A percentile compares a stretch with the other conserved stretches of the same genome.
Evolutionary conservation across 768 basidiomycete genomes (phyloP).

Genomic region (Inosperma sp.): DNA sequence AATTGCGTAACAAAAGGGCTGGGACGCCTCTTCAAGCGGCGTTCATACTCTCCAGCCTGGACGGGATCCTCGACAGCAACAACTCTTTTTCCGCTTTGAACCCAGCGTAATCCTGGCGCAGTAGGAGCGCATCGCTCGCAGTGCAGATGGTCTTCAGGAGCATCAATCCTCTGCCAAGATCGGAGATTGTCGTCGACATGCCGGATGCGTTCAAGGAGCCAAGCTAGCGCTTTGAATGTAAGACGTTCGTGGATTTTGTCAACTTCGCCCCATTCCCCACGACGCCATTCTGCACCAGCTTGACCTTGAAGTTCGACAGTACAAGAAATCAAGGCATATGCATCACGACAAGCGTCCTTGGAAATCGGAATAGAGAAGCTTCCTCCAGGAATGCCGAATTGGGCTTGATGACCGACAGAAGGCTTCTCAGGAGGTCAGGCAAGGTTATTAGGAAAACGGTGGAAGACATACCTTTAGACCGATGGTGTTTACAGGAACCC

Average conservation of each 20-base stretch:
- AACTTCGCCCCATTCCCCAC: conserved; percentile 68
- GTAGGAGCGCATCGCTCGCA: conserved; percentile 83
- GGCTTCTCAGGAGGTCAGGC: conserved; percentile 40
- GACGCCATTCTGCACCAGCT: conserved; percentile 77
- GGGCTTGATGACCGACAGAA: conserved; percentile 48
- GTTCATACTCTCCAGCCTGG: conserved; percentile 87
- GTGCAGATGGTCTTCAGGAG: conserved; percentile 41
- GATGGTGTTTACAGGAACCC: conserved; percentile 50
- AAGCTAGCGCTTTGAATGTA: conserved; percentile 76
- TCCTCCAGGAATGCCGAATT: conserved; percentile 59
- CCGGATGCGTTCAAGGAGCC: conserved; percentile 82
- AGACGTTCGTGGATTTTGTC: conserved; percentile 83
- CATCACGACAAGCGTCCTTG: conserved; percentile 63
- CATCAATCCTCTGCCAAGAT: conserved; percentile 59
- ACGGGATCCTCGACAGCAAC: conserved; percentile 76
- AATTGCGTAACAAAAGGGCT: conserved; percentile 84
- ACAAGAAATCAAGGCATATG: conserved; percentile 76
- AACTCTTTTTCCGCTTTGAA: conserved; percentile 53
- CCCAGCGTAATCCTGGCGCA: conserved; percentile 74
- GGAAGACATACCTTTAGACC: conserved; percentile 47
- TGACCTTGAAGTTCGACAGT: conserved; percentile 65
- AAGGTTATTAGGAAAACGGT: conserved; percentile 4
- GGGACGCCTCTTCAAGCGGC: conserved; percentile 80
- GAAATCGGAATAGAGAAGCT: conserved; percentile 48
- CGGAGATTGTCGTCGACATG: conserved; percentile 62